Evolutionary conservation across 2,329 filamentous ascomycete species (phyloP), one percentile per base, ranked within the genome.

Genomic region (Ceratocystis eucalypticola): DNA sequence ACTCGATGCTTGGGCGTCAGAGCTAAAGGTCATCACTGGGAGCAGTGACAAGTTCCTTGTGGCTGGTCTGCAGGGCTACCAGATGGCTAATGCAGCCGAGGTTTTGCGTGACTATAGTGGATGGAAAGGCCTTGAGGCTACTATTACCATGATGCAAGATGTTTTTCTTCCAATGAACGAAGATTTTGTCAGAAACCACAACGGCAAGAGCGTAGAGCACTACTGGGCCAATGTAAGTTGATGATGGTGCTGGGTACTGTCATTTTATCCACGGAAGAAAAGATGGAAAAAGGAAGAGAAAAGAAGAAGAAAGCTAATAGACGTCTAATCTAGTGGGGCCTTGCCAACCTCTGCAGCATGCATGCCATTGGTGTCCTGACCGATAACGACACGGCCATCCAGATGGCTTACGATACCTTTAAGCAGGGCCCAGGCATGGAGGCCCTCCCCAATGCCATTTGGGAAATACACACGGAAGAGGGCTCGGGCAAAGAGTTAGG

Each of bases 81-180:
- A 80, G 68, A 71, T 80, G 12, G 78, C 78, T 17, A 80, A 80
- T 61, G 78, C 75, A 0, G 79, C 74, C 0, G 79, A 80, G 67
- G 71, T 80, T 1, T 70, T 80, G 59, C 71, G 76, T 1, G 69
- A 66, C 22, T 75, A 78, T 63, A 30, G 63, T 7, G 74, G 25
- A 69, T 15, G 67, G 69, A 12, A 66, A 74, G 8, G 65, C 8
- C 48, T 50, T 12, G 48, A 50, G 8, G 20, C 48, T 8, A 50
- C 48, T 20, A 22, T 22, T 22, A 50, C 5, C n/a, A 69, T 1
- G 71, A 70, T 4, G 70, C 61, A 77, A 6, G 72, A 76, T 10
- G 78, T 80, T 7, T 50, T 50, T 22, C n/a, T 50, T 2, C 15
- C 48, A 20, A n/a, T 50, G 48, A 50, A 50, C 48, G 48, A 50